Conservation (phyloP, 352 stramenopile species). For the Peronospora destructor region DNA sequence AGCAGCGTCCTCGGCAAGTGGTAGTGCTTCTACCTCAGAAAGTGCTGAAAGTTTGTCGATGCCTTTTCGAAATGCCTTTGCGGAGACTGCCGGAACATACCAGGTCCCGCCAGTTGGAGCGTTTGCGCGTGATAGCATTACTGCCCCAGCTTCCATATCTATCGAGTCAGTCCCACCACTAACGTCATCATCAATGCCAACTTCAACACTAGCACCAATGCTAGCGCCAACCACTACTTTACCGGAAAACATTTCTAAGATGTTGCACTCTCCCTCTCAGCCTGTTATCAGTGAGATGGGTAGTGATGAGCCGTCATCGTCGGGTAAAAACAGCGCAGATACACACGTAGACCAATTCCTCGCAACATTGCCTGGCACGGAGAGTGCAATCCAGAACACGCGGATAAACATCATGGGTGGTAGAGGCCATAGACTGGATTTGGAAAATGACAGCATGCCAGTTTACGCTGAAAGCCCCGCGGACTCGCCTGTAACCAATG, state of each 20-base stretch:
- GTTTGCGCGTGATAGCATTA: slow-evolving; percentile 18
- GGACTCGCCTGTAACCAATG: slow-evolving; percentile 15
- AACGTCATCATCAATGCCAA: not conserved
- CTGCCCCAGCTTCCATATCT: slow-evolving; percentile 10
- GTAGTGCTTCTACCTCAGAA: slow-evolving; percentile 11
- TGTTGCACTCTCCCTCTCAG: slow-evolving; percentile 15
- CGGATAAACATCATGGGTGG: slow-evolving; percentile 90
- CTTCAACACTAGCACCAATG: not conserved
- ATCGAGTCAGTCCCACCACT: not conserved
- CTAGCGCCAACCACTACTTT: slow-evolving; percentile 1
- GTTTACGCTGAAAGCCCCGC: slow-evolving; percentile 34
- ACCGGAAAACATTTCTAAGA: slow-evolving; percentile 6
- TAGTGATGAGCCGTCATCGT: slow-evolving; percentile 50
- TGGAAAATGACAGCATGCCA: slow-evolving; percentile 46
- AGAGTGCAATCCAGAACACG: slow-evolving; percentile 88
- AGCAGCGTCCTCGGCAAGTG: slow-evolving; percentile 22
- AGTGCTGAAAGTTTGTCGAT: slow-evolving; percentile 15
- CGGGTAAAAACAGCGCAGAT: slow-evolving; percentile 30
- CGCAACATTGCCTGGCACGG: slow-evolving; percentile 82
- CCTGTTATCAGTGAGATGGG: slow-evolving; percentile 27
- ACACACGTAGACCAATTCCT: slow-evolving; percentile 69
- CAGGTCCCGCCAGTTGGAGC: slow-evolving; percentile 22
- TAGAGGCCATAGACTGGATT: slow-evolving; percentile 79
- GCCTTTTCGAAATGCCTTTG: slow-evolving; percentile 10
- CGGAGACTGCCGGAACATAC: slow-evolving; percentile 40